Percentiles rank a stretch among this genome's conserved stretches.
Conservation (phyloP, 805 yeast species). For the Nakazawaea ambrosiae region DNA sequence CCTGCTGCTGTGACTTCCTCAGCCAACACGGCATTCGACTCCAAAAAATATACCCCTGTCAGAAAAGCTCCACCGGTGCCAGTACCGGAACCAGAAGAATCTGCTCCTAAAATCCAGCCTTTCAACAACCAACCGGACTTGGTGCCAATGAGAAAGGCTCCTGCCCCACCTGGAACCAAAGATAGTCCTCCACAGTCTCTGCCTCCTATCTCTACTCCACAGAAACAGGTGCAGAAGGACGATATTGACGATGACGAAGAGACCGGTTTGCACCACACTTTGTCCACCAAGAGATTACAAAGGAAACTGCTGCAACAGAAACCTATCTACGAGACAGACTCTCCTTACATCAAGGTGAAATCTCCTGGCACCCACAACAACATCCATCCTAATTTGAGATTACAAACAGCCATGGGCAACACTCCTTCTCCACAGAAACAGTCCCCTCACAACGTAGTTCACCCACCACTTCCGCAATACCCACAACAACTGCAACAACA, state of each 20-base stretch:
- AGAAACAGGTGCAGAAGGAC: neutral
- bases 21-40: constrained; percentile 13
- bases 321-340: constrained; percentile 11
- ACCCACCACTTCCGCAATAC: constrained; percentile 10
- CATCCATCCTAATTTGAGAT: constrained; percentile 28
- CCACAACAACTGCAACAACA: constrained; percentile 16
- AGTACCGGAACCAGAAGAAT: neutral
- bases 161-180: constrained; percentile 37
- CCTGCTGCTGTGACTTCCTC: constrained; percentile 9
- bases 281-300: constrained; percentile 11
- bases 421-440: constrained; percentile 9
- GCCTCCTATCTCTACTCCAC: neutral
- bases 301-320: constrained; percentile 8
- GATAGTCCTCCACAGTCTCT: neutral
- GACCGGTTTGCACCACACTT: constrained; percentile 3
- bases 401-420: constrained; percentile 18
- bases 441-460: neutral
- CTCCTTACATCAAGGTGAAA: constrained; percentile 10
- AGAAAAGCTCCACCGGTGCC: constrained; percentile 37
- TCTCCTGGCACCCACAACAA: constrained; percentile 8
- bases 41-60: constrained; percentile 26
- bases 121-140: constrained; percentile 22
- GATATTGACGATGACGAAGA: constrained; percentile 1
- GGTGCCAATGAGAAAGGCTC: constrained; percentile 48
- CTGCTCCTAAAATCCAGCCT: constrained; percentile 7